Conservation (phyloP, 2,329 filamentous ascomycete species). For the Neoscytalidium dimidiatum region DNA sequence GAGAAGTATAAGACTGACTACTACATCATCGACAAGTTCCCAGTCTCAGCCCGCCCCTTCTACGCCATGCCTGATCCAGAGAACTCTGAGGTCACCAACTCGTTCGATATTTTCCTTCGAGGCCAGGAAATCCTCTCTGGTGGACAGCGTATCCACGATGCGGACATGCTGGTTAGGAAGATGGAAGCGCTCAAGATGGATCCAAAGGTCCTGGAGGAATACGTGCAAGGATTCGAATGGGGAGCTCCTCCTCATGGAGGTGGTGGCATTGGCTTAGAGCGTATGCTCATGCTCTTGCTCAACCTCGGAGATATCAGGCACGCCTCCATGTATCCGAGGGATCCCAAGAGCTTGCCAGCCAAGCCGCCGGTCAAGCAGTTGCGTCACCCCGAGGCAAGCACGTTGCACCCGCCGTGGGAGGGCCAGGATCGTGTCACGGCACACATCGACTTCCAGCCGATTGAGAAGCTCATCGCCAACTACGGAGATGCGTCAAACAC, state of each 20-base stretch:
- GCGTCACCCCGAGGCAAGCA: constrained; percentile 87
- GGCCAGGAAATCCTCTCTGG: constrained; percentile 92
- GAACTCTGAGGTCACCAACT: constrained; percentile 76
- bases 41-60: constrained; percentile 79
- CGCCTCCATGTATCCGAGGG: constrained; percentile 82
- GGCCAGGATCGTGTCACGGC: constrained; percentile 51
- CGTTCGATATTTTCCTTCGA: constrained; percentile 91
- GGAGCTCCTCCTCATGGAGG: constrained; percentile 88
- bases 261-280: constrained; percentile 86
- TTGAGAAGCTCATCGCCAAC: constrained; percentile 90
- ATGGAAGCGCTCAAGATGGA: constrained; percentile 77
- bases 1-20: constrained; percentile 88
- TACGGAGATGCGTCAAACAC: constrained; percentile 95
- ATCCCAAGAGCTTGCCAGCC: constrained; percentile 81
- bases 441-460: constrained; percentile 63
- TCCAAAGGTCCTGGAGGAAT: constrained; percentile 84
- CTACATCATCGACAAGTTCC: constrained; percentile 94
- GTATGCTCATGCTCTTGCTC: constrained; percentile 82
- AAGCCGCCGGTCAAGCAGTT: constrained; percentile 64
- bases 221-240: constrained; percentile 84
- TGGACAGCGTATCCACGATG: constrained; percentile 88
- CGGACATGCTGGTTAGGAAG: constrained; percentile 70
- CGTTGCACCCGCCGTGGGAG: constrained; percentile 68
- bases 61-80: constrained; percentile 84
- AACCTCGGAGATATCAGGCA: constrained; percentile 87